Percentiles rank a stretch among this genome's conserved stretches.
Evolutionary conservation across 192 early-diverging fungal genomes (phyloP).

Genomic region (Podila epigama): DNA sequence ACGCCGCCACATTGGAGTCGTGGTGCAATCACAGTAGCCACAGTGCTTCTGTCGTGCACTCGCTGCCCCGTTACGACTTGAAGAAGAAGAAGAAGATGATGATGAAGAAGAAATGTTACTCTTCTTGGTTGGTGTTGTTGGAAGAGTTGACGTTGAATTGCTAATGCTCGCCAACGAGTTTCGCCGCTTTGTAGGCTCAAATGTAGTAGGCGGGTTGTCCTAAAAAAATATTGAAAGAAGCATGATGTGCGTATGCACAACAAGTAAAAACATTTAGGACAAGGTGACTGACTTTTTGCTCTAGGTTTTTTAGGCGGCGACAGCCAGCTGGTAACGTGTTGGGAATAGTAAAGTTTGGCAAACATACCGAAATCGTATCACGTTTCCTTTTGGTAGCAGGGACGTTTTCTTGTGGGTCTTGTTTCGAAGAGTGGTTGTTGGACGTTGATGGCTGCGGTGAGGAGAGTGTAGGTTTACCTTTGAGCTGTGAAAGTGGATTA

Average conservation of each 20-base stretch:
- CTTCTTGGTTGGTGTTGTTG: not conserved
- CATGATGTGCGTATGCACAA: not conserved
- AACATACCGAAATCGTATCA: slow-evolving; percentile 16
- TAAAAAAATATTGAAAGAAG: not conserved
- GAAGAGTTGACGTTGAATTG: not conserved
- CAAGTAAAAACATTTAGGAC: not conserved
- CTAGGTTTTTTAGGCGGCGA: no score
- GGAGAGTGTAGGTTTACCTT: no score
- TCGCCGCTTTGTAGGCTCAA: not conserved
- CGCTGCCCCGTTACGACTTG: no score
- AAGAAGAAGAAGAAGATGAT: not conserved
- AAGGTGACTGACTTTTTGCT: not conserved
- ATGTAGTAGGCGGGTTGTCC: not conserved
- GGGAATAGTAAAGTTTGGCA: no score
- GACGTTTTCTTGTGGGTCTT: no score
- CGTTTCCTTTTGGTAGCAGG: slow-evolving; percentile 8
- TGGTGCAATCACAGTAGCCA: slow-evolving; percentile 68
- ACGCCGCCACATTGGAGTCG: slow-evolving; percentile 83
- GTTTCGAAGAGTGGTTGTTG: no score
- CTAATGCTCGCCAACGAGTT: not conserved
- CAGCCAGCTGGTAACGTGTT: no score
- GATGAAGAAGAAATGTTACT: not conserved
- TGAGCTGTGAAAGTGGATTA: no score
- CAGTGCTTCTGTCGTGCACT: slow-evolving; percentile 59
- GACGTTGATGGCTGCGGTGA: not conserved